phyloP scores from a whole-genome alignment of 495 filamentous ascomycete genomes.

The Polyplosphaeria fusca region DNA sequence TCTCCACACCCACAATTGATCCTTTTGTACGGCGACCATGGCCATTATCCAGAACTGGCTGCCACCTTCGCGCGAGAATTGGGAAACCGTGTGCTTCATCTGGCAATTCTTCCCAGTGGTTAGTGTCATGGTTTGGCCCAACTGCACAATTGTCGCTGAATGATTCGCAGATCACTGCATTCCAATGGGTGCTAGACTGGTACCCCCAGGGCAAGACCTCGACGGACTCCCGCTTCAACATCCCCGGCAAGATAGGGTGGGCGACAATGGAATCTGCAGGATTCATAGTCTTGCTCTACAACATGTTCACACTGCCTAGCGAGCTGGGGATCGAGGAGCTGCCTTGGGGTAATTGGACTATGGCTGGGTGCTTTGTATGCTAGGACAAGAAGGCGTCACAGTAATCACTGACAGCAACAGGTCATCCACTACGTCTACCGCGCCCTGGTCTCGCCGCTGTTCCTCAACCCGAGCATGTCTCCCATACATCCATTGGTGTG shows the following conservation, averaged over 20 bases:
- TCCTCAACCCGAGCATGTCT: constrained; percentile 85
- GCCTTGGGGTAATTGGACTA: constrained; percentile 67
- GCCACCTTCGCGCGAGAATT: constrained; percentile 51
- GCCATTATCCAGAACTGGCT: constrained; percentile 44
- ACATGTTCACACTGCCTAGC: constrained; percentile 62
- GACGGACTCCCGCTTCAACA: constrained; percentile 64
- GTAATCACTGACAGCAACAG: constrained; percentile 30
- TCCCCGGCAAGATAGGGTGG: constrained; percentile 88
- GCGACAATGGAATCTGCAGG: constrained; percentile 79
- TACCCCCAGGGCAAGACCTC: constrained; percentile 78
- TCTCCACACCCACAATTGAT: no score
- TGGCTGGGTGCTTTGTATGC: constrained; percentile 60
- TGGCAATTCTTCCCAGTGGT: constrained; percentile 52
- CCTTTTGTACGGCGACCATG: no score
- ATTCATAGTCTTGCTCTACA: constrained; percentile 72
- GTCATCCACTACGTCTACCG: constrained; percentile 84
- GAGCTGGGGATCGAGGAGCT: constrained; percentile 50
- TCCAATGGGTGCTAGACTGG: constrained; percentile 45
- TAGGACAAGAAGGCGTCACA: no score
- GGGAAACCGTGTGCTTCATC: constrained; percentile 43
- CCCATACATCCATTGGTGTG: constrained; percentile 68
- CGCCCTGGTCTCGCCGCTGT: constrained; percentile 71
- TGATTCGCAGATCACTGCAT: constrained; percentile 37
- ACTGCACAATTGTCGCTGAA: background rate
- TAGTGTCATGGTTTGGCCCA: no score